phyloP scores from a whole-genome alignment of 2,329 filamentous ascomycete genomes.

The Pseudocercospora vitis region DNA sequence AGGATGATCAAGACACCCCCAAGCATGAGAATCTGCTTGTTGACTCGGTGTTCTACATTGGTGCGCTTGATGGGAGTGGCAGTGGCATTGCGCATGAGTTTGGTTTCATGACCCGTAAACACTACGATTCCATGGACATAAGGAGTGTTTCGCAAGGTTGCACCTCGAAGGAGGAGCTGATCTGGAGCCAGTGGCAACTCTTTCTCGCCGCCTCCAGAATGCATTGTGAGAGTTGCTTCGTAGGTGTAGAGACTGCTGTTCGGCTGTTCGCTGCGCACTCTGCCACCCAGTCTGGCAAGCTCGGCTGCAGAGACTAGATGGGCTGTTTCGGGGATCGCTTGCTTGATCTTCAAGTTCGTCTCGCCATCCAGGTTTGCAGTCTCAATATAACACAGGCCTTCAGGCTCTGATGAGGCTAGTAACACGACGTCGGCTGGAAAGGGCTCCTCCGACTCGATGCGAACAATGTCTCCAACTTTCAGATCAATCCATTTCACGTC shows the following conservation, averaged over 20 bases:
- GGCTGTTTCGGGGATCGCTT: conserved; percentile 89
- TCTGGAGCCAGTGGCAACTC: conserved; percentile 87
- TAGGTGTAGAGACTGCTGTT: conserved; percentile 99
- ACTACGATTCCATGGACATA: conserved; percentile 97
- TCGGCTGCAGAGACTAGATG: conserved; percentile 83
- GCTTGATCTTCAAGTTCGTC: conserved; percentile 98
- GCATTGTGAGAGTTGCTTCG: conserved; percentile 90
- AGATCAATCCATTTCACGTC: conserved; percentile 94
- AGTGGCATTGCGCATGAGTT: conserved; percentile 97
- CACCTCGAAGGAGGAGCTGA: conserved; percentile 87
- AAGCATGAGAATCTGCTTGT: conserved; percentile 87
- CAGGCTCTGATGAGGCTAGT: conserved; percentile 90
- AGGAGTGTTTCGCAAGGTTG: conserved; percentile 90
- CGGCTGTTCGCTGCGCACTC: conserved; percentile 89
- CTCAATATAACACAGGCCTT: conserved; percentile 97
- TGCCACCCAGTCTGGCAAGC: conserved; percentile 79
- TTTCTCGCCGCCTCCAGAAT: conserved; percentile 86
- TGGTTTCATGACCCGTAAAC: conserved; percentile 96
- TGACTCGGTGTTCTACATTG: conserved; percentile 90
- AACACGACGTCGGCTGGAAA: conserved; percentile 94
- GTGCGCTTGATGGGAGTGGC: conserved; percentile 97
- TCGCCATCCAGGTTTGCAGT: conserved; percentile 97
- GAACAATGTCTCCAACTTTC: conserved; percentile 84
- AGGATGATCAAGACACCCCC: conserved; percentile 79
- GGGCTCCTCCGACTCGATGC: conserved; percentile 90